A percentile compares a stretch with the other conserved stretches of the same genome.
Evolutionary conservation across 257 asterid species (phyloP).

Genomic region (Solanum ossicruentum): DNA sequence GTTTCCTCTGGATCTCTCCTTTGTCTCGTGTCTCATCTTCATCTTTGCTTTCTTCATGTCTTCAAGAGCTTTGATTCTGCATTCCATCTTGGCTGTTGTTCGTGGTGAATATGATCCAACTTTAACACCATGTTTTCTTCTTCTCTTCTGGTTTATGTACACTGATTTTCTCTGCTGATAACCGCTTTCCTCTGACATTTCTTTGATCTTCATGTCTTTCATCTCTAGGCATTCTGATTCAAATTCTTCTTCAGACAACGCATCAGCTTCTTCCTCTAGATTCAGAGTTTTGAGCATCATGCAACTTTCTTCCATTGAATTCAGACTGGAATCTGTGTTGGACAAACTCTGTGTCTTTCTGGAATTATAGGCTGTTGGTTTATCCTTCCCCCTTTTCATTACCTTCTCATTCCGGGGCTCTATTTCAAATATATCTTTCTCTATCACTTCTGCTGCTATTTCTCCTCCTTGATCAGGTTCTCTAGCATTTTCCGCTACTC

Average conservation of each 20-base stretch:
- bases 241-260: slow-evolving; percentile 13
- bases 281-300: neutral
- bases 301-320: slow-evolving; percentile 7
- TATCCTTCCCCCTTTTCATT: slow-evolving; percentile 2
- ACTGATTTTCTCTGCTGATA: slow-evolving; percentile 12
- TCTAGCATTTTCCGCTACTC: neutral
- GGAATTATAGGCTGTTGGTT: neutral
- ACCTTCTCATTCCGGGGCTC: slow-evolving; percentile 5
- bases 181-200: slow-evolving; percentile 5
- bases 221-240: slow-evolving; percentile 1
- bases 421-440: slow-evolving; percentile 21
- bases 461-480: neutral
- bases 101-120: slow-evolving; percentile 31
- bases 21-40: slow-evolving; percentile 23
- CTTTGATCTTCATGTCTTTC: slow-evolving; percentile 6
- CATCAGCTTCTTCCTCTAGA: slow-evolving; percentile 5
- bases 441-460: neutral
- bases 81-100: slow-evolving; percentile 27
- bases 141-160: slow-evolving; percentile 9
- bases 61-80: slow-evolving; percentile 56
- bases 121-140: slow-evolving; percentile 19
- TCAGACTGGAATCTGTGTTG: neutral
- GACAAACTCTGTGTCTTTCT: slow-evolving; percentile 2
- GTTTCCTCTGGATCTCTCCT: slow-evolving; percentile 4
- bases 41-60: slow-evolving; percentile 46